phyloP scores from a whole-genome alignment of 805 yeast genomes.

The Candida piceae region DNA sequence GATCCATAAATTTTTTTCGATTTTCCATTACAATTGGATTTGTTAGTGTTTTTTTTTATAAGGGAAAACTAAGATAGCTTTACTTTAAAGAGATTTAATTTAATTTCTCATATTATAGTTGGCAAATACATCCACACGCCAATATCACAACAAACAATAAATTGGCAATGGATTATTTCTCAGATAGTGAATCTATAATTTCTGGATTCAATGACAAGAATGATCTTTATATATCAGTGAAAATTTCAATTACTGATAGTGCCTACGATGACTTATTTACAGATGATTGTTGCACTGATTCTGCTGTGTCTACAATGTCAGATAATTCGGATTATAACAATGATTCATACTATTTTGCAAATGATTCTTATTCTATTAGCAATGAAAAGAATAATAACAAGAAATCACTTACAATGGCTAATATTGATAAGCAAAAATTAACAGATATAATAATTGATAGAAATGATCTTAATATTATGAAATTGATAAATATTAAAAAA shows the following conservation, averaged over 20 bases:
- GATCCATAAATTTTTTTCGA: no score
- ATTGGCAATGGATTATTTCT: conserved; percentile 2
- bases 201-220: conserved; percentile 16
- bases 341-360: no score
- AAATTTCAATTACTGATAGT: neutral
- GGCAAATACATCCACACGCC: no score
- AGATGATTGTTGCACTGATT: neutral
- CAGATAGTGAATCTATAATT: conserved; percentile 13
- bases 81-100: no score
- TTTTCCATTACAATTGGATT: no score
- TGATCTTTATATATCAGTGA: conserved; percentile 10
- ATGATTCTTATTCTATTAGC: neutral
- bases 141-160: no score
- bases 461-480: conserved; percentile 1
- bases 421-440: neutral
- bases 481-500: conserved; percentile 4
- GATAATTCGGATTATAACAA: neutral
- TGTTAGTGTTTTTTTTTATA: no score
- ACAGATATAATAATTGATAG: conserved; percentile 2
- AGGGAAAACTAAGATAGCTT: no score
- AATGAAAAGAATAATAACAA: no score
- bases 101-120: no score
- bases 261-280: neutral
- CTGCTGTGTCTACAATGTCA: neutral
- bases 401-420: neutral